Percentiles rank a stretch among this genome's conserved stretches.
phyloP scores from a whole-genome alignment of 2,329 filamentous ascomycete species.

The Pestalotiopsis sp. region DNA sequence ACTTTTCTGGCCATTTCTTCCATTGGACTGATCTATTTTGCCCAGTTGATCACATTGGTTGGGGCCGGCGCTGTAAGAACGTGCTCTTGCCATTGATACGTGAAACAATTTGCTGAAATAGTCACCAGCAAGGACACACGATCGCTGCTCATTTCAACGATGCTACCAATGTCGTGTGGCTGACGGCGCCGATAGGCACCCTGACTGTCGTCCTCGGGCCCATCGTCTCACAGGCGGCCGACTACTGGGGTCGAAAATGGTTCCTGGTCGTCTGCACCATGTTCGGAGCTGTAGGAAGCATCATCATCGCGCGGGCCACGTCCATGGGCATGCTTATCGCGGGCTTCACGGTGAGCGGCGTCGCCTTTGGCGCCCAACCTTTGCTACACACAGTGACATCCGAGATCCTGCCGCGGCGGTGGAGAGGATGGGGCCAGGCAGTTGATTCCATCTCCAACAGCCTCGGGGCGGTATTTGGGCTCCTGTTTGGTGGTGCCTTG shows the following conservation, averaged over 20 bases:
- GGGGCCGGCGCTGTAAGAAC: conserved; percentile 36
- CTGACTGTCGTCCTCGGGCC: conserved; percentile 37
- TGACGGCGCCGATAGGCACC: conserved; percentile 38
- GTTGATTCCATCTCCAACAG: conserved; percentile 31
- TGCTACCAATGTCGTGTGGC: conserved; percentile 32
- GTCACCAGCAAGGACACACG: conserved; percentile 32
- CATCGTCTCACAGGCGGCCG: conserved; percentile 40
- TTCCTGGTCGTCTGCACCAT: conserved; percentile 38
- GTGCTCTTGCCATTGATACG: not conserved
- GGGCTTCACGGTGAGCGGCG: conserved; percentile 37
- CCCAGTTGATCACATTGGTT: conserved; percentile 36
- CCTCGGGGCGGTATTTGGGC: conserved; percentile 32
- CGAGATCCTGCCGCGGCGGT: conserved; percentile 40
- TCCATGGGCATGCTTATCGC: conserved; percentile 38
- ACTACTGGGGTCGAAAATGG: conserved; percentile 45
- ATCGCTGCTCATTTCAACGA: conserved; percentile 31
- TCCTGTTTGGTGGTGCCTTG: conserved; percentile 37
- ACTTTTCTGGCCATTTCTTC: conserved; percentile 37
- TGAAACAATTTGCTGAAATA: not conserved
- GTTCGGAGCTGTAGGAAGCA: conserved; percentile 35
- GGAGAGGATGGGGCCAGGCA: conserved; percentile 38
- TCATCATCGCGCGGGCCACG: conserved; percentile 38
- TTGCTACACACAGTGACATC: conserved; percentile 40
- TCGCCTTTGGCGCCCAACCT: conserved; percentile 39
- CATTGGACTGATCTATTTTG: conserved; percentile 38